Conservation (phyloP, 371 early-diverging fungal genomes). For the Mortierella sp. region DNA sequence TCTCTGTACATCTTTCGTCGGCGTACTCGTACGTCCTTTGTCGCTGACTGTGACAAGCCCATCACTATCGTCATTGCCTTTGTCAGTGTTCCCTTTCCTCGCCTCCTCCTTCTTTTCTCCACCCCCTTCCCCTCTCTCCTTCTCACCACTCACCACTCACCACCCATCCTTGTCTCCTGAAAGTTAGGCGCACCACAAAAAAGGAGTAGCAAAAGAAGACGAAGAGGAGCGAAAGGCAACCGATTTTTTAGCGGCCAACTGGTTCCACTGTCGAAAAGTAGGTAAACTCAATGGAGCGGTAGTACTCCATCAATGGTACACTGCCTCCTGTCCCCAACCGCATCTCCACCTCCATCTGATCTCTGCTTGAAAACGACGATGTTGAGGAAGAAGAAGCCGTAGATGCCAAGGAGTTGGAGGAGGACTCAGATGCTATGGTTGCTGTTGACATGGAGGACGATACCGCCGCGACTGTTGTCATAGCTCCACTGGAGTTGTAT, state of each 20-base stretch:
- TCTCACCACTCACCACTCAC: not conserved
- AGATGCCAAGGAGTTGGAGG: conserved; percentile 17
- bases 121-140: not conserved
- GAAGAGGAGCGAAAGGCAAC: not conserved
- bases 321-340: conserved; percentile 53
- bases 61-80: conserved; percentile 1
- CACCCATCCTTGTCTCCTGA: not conserved
- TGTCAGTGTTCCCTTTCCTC: not conserved
- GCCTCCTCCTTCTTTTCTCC: not conserved
- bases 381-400: not conserved
- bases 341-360: conserved; percentile 53
- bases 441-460: conserved; percentile 10
- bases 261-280: conserved; percentile 55
- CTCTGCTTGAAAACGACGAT: conserved; percentile 18
- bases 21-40: not conserved
- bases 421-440: conserved; percentile 7
- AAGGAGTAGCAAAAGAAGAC: not conserved
- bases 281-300: conserved; percentile 44
- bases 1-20: not conserved
- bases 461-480: conserved; percentile 15
- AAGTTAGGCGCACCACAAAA: not conserved
- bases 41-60: not conserved
- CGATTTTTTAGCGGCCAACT: conserved; percentile 43
- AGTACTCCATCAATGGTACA: conserved; percentile 53
- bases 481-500: not conserved